Percentiles rank a stretch among this genome's conserved stretches.
phyloP scores from a whole-genome alignment of 139 green algal species.

The Deuterostichococcus epilithicus region DNA sequence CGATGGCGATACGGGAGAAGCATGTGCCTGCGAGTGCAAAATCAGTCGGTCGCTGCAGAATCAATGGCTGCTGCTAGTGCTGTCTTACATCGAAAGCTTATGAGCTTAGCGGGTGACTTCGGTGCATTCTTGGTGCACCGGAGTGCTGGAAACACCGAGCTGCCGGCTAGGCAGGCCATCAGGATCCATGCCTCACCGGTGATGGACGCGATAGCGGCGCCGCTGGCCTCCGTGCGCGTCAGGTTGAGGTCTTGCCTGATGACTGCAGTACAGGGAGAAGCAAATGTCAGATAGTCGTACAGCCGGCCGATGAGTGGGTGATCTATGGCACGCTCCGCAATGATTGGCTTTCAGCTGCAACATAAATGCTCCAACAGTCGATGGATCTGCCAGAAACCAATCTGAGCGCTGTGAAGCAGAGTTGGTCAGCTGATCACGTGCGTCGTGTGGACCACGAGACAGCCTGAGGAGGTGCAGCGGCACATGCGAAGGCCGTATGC shows the following conservation, averaged over 20 bases:
- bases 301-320: background rate
- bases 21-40: conserved; percentile 27
- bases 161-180: background rate
- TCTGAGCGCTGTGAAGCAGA: no score
- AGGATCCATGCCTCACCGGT: background rate
- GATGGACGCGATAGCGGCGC: background rate
- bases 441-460: no score
- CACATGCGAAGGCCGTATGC: no score
- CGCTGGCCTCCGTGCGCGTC: conserved; percentile 10
- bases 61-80: background rate
- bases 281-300: background rate
- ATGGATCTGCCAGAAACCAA: conserved; percentile 68
- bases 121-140: background rate
- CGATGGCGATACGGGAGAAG: conserved; percentile 41
- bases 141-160: background rate
- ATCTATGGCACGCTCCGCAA: conserved; percentile 19
- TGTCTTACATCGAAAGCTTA: background rate
- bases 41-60: background rate
- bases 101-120: background rate
- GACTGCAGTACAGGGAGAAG: conserved; percentile 2
- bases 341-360: conserved; percentile 17
- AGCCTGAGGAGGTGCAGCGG: no score
- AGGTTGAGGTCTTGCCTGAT: conserved; percentile 14
- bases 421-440: no score
- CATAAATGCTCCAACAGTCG: conserved; percentile 43